Evolutionary conservation across 331 rosid species (phyloP).

Genomic region (Rhamnella rubrinervis): DNA sequence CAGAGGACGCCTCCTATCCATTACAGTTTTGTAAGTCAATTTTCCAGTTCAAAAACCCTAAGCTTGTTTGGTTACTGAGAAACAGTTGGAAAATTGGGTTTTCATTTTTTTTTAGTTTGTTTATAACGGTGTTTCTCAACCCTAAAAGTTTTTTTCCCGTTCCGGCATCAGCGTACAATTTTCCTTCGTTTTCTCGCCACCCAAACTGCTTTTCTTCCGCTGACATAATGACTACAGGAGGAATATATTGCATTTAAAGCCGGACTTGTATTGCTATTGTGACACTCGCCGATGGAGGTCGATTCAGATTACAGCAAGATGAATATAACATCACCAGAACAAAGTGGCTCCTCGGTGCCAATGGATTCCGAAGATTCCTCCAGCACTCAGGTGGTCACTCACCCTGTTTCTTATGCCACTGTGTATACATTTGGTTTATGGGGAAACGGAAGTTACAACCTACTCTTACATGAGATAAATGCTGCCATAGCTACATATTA

Average conservation of each 20-base stretch:
- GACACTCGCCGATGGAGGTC: constrained; percentile 42
- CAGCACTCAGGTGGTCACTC: constrained; percentile 33
- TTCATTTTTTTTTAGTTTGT: neutral
- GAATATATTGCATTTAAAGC: too few relatives aligned
- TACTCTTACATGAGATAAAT: too few relatives aligned
- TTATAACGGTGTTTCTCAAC: neutral
- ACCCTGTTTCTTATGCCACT: neutral
- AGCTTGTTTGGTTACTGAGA: constrained; percentile 2
- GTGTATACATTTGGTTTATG: neutral
- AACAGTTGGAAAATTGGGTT: neutral
- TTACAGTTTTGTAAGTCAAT: neutral
- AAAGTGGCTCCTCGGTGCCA: constrained; percentile 31
- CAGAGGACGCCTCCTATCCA: neutral
- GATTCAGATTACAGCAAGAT: constrained; percentile 34
- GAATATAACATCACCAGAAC: constrained; percentile 17
- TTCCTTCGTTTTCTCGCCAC: too few relatives aligned
- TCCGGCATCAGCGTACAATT: too few relatives aligned
- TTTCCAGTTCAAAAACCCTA: neutral
- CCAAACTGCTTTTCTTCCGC: too few relatives aligned
- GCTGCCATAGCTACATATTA: too few relatives aligned
- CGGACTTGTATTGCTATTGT: too few relatives aligned
- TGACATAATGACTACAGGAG: too few relatives aligned
- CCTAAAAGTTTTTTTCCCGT: neutral
- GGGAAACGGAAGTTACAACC: neutral
- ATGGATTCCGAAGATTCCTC: constrained; percentile 51